phyloP scores from a whole-genome alignment of 441 rosid genomes.

The Sinapis alba region DNA sequence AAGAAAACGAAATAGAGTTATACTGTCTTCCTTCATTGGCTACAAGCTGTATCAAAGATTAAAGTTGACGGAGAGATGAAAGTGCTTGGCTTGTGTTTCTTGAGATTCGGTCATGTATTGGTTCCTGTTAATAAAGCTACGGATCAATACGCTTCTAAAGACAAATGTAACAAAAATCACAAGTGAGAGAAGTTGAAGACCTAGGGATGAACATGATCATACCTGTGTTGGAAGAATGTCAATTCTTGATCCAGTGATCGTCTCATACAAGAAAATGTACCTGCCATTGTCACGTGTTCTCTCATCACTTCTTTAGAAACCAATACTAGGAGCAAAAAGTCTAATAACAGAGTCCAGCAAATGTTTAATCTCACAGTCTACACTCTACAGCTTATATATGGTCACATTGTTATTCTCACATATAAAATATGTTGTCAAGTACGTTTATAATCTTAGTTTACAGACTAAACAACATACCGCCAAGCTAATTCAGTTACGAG shows the following conservation, averaged over 20 bases:
- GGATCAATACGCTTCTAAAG: background rate
- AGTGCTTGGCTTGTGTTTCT: slow-evolving; percentile 62
- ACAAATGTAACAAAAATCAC: slow-evolving; percentile 4
- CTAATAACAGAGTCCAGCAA: background rate
- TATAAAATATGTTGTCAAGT: background rate
- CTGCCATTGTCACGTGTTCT: slow-evolving; percentile 42
- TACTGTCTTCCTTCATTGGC: background rate
- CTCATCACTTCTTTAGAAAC: background rate
- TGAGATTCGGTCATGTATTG: slow-evolving; percentile 75
- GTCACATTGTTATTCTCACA: background rate
- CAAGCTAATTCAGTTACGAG: slow-evolving; percentile 87
- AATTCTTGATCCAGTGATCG: slow-evolving; percentile 76
- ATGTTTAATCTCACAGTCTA: background rate
- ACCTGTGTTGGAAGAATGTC: slow-evolving; percentile 59
- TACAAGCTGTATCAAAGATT: slow-evolving; percentile 6
- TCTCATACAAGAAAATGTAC: slow-evolving; percentile 81
- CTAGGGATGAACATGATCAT: slow-evolving; percentile 10
- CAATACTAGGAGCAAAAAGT: background rate
- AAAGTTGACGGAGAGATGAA: slow-evolving; percentile 49
- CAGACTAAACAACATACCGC: slow-evolving; percentile 57
- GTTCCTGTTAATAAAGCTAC: slow-evolving; percentile 51
- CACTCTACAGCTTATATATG: background rate
- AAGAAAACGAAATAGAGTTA: background rate
- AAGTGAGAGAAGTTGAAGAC: background rate
- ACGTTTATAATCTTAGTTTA: background rate